Percentiles rank a stretch among this genome's conserved stretches.
These are phyloP conservation scores for Brassica cretica DNA, from an alignment of 345 rosid species.

Conservation along the genomic window DNA sequence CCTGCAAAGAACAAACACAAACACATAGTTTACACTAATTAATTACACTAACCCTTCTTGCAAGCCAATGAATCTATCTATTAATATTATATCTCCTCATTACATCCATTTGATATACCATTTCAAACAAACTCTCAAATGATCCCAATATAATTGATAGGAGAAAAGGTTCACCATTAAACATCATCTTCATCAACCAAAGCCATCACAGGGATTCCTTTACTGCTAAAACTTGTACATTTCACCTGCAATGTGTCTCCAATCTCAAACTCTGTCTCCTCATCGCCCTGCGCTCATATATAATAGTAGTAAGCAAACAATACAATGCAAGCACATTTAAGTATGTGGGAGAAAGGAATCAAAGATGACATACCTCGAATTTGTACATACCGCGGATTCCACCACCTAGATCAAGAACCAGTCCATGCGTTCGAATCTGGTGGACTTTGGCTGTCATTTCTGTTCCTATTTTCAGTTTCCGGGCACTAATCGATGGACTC, in stretches of 20 bases:
- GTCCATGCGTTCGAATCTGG: constrained; percentile 69
- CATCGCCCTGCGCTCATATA: constrained; percentile 46
- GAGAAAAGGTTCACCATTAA: constrained; percentile 14
- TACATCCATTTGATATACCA: neutral
- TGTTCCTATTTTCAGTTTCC: constrained; percentile 66
- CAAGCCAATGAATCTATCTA: constrained; percentile 15
- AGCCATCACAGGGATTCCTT: constrained; percentile 80
- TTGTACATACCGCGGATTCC: constrained; percentile 87
- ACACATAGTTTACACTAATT: neutral
- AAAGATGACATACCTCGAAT: constrained; percentile 57
- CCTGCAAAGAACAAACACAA: constrained; percentile 6
- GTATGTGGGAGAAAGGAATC: neutral
- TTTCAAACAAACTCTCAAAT: constrained; percentile 11
- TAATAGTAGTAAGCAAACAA: constrained; percentile 10
- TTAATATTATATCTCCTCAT: neutral
- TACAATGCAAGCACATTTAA: neutral
- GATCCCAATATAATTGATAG: neutral
- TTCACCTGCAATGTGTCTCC: constrained; percentile 65
- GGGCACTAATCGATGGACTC: constrained; percentile 38
- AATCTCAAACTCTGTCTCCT: constrained; percentile 45
- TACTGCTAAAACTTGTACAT: constrained; percentile 71
- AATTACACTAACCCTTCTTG: neutral
- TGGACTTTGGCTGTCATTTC: constrained; percentile 61
- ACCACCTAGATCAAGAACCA: constrained; percentile 91
- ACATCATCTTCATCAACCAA: constrained; percentile 46